Evolutionary conservation across 108 stramenopile species (phyloP), one percentile per base, ranked within the genome.

Genomic region (Fragilaria radians): DNA sequence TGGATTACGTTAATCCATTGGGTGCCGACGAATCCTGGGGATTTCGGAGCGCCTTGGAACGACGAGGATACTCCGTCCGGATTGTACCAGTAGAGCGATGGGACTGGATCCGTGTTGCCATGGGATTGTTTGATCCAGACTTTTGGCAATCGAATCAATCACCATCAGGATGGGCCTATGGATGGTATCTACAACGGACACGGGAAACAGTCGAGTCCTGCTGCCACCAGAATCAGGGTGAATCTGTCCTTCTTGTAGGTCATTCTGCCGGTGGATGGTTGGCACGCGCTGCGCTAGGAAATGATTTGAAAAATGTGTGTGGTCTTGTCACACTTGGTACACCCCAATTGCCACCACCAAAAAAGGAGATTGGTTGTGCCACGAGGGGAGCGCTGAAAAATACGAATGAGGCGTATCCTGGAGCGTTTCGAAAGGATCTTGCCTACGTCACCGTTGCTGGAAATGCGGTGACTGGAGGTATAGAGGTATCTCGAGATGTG

Each of bases 201-300:
- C 42, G 63, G 11, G 54, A 72, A 36, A 64, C 69, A 5, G 79
- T 96, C 28, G 69, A 81, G 7, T 56, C 55, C 24, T 67, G 70
- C 0, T 63, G 65, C 7, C 61, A 71, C 11, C 22, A 57, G 11
- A 33, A 46, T 23, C 52, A 47, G 17, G 24, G 30, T 24, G 66
- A 74, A 47, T 24, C 49, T 21, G 80, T 87, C 0, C 5, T 94
- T 11, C 23, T 96, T 25, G 57, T 94, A 36, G 89, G 80, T 1
- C 93, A 94, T 65, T 79, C 76, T 4, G 95, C 95, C 0, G 95
- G 95, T 0, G 95, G 95, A 5, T 96, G 95, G 95, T 65, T 96
- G 57, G 91, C 81, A 7, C 76, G 95, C 22, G 92, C 95, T 3
- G 85, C 92, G 18, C 45, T 96, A 59, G 92, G 83, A 4, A 47